phyloP scores from a whole-genome alignment of 805 yeast species.

The Starmerella cellae region DNA sequence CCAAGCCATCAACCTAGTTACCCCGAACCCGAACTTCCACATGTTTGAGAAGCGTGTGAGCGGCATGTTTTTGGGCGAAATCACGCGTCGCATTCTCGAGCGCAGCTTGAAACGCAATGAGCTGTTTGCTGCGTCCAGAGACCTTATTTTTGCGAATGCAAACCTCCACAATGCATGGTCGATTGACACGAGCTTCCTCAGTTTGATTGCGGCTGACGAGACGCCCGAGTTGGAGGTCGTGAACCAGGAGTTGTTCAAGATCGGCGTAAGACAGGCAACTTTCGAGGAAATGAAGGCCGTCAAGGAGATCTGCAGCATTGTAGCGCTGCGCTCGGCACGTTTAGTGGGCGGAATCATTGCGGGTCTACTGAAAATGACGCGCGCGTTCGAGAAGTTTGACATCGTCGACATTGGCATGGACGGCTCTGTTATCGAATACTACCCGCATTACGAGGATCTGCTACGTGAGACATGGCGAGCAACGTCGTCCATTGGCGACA shows the following conservation, averaged over 20 bases:
- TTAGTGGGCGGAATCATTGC: conserved; percentile 82
- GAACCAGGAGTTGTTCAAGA: conserved; percentile 34
- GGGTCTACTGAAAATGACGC: conserved; percentile 56
- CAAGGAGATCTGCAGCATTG: conserved; percentile 60
- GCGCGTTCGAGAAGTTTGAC: conserved; percentile 51
- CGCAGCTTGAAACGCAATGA: conserved; percentile 47
- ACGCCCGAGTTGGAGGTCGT: conserved; percentile 41
- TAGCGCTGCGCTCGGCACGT: conserved; percentile 79
- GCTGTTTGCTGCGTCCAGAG: conserved; percentile 32
- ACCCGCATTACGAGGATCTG: conserved; percentile 77
- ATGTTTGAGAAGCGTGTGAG: conserved; percentile 85
- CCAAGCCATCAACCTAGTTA: conserved; percentile 48
- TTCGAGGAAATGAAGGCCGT: conserved; percentile 59
- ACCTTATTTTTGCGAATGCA: conserved; percentile 26
- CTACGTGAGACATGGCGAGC: conserved; percentile 60
- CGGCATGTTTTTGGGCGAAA: conserved; percentile 89
- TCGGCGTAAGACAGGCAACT: conserved; percentile 51
- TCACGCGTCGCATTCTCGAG: conserved; percentile 57
- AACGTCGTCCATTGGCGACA: conserved; percentile 38
- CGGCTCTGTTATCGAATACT: conserved; percentile 86
- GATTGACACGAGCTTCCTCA: conserved; percentile 69
- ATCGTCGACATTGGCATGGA: conserved; percentile 88
- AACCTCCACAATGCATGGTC: conserved; percentile 46
- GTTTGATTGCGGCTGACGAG: conserved; percentile 75
- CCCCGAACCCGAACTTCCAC: conserved; percentile 78